phyloP scores from a whole-genome alignment of 23 red algal genomes.

The Gracilariopsis chorda region DNA sequence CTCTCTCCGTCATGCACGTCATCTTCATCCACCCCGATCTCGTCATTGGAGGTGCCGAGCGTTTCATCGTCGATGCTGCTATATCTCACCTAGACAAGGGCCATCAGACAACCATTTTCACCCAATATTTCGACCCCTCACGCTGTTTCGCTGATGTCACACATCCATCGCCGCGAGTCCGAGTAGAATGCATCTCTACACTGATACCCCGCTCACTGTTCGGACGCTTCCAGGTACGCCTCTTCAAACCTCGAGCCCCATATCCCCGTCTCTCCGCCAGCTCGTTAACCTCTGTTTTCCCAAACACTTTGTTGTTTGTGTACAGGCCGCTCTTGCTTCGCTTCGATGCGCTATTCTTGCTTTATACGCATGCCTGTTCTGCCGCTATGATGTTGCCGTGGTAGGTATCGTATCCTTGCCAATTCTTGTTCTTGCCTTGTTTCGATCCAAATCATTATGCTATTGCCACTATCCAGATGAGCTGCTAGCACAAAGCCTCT shows the following conservation, averaged over 20 bases:
- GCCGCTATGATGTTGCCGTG: slow-evolving; percentile 51
- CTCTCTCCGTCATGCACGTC: slow-evolving; percentile 32
- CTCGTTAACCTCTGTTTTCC: too few species aligned
- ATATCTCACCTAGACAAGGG: slow-evolving; percentile 45
- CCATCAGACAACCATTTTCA: slow-evolving; percentile 69
- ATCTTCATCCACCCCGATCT: slow-evolving; percentile 98
- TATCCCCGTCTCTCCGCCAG: too few species aligned
- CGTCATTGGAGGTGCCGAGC: slow-evolving; percentile 94
- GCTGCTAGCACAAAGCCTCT: slow-evolving; percentile 59
- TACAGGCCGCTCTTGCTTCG: slow-evolving; percentile 69
- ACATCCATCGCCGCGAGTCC: background rate
- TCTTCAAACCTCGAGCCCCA: too few species aligned
- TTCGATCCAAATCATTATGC: slow-evolving; percentile 63
- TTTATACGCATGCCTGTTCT: slow-evolving; percentile 58
- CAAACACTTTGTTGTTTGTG: too few species aligned
- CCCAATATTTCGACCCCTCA: slow-evolving; percentile 59
- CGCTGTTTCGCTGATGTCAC: slow-evolving; percentile 81
- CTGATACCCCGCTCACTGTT: slow-evolving; percentile 55
- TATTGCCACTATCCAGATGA: slow-evolving; percentile 98
- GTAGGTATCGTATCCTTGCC: slow-evolving; percentile 88
- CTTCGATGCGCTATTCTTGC: slow-evolving; percentile 71
- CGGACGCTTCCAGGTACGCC: slow-evolving; percentile 35
- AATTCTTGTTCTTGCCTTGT: slow-evolving; percentile 65
- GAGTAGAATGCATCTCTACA: background rate
- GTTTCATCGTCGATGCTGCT: slow-evolving; percentile 89